Evolutionary conservation across 306 rosid species (phyloP), one percentile per base, ranked within the genome.

Genomic region (Vicia sativa): DNA sequence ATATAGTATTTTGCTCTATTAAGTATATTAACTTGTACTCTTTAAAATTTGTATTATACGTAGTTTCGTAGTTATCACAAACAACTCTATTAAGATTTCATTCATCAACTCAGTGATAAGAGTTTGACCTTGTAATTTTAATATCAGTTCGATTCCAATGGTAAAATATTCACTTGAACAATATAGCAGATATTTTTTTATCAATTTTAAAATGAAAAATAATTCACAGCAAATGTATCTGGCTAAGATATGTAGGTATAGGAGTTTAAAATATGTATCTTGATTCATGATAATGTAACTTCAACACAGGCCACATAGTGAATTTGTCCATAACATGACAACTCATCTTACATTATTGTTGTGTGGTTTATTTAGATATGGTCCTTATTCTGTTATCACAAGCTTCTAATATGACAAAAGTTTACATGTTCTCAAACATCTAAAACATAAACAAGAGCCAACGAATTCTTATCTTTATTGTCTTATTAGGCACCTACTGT

Each of bases 341-440:
- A 66, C 31, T 19, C 7, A 59, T 62, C 41, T 42, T 72, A 72
- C 77, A 43, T 13, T 18, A 18, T 58, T 72, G 60, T 37, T 49
- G 62, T 49, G 62, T 72, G 81, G 70, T 29, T 77, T 71, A 67
- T 65, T 66, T 59, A 49, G 74, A 72, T 71, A 42, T 19, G 37
- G 11, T 35, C 42, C 10, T 53, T 43, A 76, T 70, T 54, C 0
- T 57, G n/a, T 65, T 60, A 77, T 77, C 67, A 2, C 18, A 39
- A 29, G 43, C 52, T 72, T 70, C 68, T 13, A 77, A 65, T 61
- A 59, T 29, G 77, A 77, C 76, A 77, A 38, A 64, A 57, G 3
- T n/a, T 65, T 48, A 28, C 62, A 71, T 45, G 50, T 71, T 59
- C 19, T 71, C 69, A 12, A 39, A 39, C n/a, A 21, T 28, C 44